phyloP scores from a whole-genome alignment of 352 stramenopile genomes.

The Globisporangium nunn region DNA sequence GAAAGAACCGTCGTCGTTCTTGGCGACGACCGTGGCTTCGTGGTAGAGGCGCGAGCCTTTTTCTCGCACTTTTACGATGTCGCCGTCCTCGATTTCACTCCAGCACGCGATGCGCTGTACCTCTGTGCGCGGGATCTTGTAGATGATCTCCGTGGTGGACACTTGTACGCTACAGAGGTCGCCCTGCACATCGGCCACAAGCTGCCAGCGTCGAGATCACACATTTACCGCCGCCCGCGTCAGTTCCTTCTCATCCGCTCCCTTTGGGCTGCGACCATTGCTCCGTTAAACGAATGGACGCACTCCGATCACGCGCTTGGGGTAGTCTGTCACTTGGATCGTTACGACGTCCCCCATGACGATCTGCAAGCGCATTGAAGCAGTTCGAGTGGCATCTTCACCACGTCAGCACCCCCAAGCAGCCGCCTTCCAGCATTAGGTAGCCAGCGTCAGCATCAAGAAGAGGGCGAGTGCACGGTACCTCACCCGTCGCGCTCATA shows the following conservation, averaged over 20 bases:
- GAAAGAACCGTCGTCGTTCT: slow-evolving; percentile 47
- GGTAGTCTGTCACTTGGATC: slow-evolving; percentile 33
- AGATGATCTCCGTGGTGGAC: slow-evolving; percentile 37
- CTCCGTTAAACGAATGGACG: slow-evolving; percentile 2
- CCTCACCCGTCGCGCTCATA: slow-evolving; percentile 23
- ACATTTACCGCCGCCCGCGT: not conserved
- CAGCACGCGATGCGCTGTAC: slow-evolving; percentile 53
- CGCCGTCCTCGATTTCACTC: slow-evolving; percentile 56
- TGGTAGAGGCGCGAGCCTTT: slow-evolving; percentile 51
- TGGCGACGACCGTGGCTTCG: slow-evolving; percentile 41
- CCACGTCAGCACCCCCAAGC: not conserved
- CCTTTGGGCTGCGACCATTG: too few relatives aligned
- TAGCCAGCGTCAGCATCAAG: not conserved
- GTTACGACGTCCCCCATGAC: slow-evolving; percentile 57
- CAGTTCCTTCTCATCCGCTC: too few relatives aligned
- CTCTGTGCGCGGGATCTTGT: slow-evolving; percentile 28
- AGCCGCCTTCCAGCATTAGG: not conserved
- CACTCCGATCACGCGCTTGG: slow-evolving; percentile 51
- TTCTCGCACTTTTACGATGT: slow-evolving; percentile 63
- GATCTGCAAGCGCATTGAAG: slow-evolving; percentile 20
- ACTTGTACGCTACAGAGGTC: slow-evolving; percentile 48
- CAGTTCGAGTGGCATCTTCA: not conserved
- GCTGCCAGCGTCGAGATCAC: slow-evolving; percentile 12
- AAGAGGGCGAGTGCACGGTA: not conserved
- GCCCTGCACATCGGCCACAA: slow-evolving; percentile 40